A percentile compares a stretch with the other conserved stretches of the same genome.
Evolutionary conservation across 2,329 filamentous ascomycete species (phyloP).

Genomic region (Cadophora luteo-olivacea): DNA sequence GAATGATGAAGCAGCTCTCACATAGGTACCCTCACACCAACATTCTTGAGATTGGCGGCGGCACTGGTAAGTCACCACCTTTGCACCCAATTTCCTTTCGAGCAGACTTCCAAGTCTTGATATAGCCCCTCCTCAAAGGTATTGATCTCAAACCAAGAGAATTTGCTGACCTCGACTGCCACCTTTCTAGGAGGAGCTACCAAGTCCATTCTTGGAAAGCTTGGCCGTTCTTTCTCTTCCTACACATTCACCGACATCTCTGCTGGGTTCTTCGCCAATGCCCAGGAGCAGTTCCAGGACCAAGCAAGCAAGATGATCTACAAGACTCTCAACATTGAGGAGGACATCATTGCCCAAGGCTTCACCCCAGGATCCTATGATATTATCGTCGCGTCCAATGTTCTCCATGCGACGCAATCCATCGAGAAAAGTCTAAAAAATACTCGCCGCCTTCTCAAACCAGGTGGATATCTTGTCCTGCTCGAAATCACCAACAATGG

Average conservation of each 20-base stretch:
- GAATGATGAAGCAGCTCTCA: background rate
- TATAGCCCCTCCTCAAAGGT: too few species aligned
- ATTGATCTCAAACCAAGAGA: too few species aligned
- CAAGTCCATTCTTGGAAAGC: background rate
- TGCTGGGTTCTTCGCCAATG: slow-evolving; percentile 46
- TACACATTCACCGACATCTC: slow-evolving; percentile 52
- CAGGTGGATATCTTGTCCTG: slow-evolving; percentile 54
- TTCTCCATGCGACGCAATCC: slow-evolving; percentile 48
- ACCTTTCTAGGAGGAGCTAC: background rate
- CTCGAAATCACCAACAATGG: slow-evolving; percentile 47
- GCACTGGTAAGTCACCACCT: background rate
- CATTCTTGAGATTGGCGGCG: background rate
- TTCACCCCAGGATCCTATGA: slow-evolving; percentile 46
- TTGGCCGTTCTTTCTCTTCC: background rate
- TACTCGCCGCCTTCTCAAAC: slow-evolving; percentile 48
- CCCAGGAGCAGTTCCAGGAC: slow-evolving; percentile 38
- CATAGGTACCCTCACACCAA: background rate
- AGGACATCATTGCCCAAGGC: slow-evolving; percentile 42
- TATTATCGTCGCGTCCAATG: slow-evolving; percentile 48
- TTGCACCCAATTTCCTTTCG: too few species aligned
- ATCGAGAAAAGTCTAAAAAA: slow-evolving; percentile 43
- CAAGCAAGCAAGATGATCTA: slow-evolving; percentile 42
- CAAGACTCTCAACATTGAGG: slow-evolving; percentile 45
- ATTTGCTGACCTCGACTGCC: too few species aligned
- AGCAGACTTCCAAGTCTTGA: too few species aligned